Evolutionary conservation across 805 yeast species (phyloP), one percentile per base, ranked within the genome.

Genomic region (Saturnispora saitoi): DNA sequence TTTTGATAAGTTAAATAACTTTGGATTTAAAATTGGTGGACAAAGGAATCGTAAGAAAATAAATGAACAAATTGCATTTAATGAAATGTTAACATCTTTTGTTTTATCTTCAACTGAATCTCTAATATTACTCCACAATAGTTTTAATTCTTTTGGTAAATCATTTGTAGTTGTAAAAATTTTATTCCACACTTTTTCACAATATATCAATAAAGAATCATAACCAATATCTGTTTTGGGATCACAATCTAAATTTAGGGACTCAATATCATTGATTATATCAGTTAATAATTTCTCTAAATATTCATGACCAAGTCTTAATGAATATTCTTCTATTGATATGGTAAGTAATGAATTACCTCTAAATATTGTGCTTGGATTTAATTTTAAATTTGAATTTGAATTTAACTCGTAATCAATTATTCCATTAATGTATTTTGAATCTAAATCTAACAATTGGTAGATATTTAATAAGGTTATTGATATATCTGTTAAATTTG

Each of bases 1-100:
- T 45, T 77, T 73, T 0, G 87, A 77, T 44, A 93, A 69, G 51
- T 81, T 80, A 62, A 88, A 89, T 43, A 90, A 64, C 58, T 87
- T 88, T 0, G 99, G 99, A 58, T 88, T 90, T 59, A 93, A 67
- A 28, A 91, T 76, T 0, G 96, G 95, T 0, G 99, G 98, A 58
- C 96, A 89, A 54, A 89, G 76, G 63, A 83, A 86, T 51, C 96
- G 70, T 51, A 91, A 67, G 61, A 91, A 93, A 11, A 91, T 68
- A 58, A 93, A 86, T 0, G 96, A 89, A 19, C 93, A 77, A 30
- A 90, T 67, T 44, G 95, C 85, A 58, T 89, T 83, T 50, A 83
- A 69, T 0, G 88, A 75, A 9, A 70, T 60, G 5, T 64, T 3
- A 9, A 24, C 67, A 0, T 49, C 44, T 57, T 81, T 83, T 12